A percentile compares a stretch with the other conserved stretches of the same genome.
Evolutionary conservation across 2,329 filamentous ascomycete species (phyloP).

Genomic region (Sporothrix globosa): DNA sequence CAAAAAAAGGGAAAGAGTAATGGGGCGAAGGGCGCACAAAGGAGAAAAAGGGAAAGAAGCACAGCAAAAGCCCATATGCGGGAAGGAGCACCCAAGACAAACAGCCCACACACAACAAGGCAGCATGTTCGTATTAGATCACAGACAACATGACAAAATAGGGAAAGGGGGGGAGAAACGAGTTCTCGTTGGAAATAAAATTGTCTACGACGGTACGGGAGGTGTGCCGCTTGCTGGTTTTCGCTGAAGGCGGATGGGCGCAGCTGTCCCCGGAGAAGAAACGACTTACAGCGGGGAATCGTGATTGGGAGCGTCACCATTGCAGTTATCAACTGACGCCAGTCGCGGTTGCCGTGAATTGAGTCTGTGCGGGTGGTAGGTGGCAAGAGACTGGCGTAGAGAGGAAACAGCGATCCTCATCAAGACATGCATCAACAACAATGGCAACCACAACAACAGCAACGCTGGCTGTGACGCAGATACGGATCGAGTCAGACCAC

Average conservation of each 20-base stretch:
- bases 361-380: not conserved
- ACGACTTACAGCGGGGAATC: conserved; percentile 15
- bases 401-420: conserved; percentile 25
- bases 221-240: not conserved
- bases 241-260: conserved; percentile 16
- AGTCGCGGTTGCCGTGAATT: conserved; percentile 3
- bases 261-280: conserved; percentile 1
- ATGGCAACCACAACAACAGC: not conserved
- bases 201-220: too few species aligned
- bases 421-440: conserved; percentile 15
- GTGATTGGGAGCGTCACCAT: not conserved
- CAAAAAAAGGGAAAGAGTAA: not conserved
- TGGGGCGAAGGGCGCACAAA: conserved; percentile 12
- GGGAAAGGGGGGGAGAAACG: not conserved
- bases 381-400: conserved; percentile 7
- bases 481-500: not conserved
- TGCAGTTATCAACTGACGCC: not conserved
- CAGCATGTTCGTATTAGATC: not conserved
- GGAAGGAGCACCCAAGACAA: conserved; percentile 17
- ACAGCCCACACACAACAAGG: conserved; percentile 12
- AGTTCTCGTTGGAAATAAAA: not conserved
- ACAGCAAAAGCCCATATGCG: not conserved
- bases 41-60: conserved; percentile 6
- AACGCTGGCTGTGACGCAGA: not conserved
- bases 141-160: not conserved